phyloP scores from a whole-genome alignment of 441 rosid genomes.

The Aquilaria agallochum region DNA sequence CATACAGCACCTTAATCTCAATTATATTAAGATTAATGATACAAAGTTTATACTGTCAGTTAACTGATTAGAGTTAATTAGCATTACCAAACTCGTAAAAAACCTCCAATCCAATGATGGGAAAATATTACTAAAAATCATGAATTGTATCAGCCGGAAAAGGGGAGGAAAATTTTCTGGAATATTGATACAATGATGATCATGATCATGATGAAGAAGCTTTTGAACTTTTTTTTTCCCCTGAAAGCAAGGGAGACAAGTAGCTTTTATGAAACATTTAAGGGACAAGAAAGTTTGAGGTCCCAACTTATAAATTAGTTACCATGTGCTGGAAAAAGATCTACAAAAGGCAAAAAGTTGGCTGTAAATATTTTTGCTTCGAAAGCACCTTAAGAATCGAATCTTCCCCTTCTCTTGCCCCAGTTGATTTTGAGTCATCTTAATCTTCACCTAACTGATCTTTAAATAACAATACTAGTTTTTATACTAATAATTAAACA shows the following conservation, averaged over 20 bases:
- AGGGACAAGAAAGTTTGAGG: constrained; percentile 6
- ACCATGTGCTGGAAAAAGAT: not conserved
- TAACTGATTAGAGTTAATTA: not conserved
- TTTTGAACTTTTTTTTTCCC: constrained; percentile 10
- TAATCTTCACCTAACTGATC: not conserved
- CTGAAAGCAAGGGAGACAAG: constrained; percentile 6
- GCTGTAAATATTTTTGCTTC: constrained; percentile 12
- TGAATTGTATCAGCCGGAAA: not conserved
- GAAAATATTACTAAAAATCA: not conserved
- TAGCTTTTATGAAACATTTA: not conserved
- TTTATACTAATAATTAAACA: no score
- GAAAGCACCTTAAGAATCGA: constrained; percentile 19
- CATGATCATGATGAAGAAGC: constrained; percentile 1
- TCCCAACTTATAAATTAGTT: constrained; percentile 3
- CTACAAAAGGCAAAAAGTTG: constrained; percentile 12
- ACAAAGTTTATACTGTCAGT: not conserved
- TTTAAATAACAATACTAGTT: not conserved
- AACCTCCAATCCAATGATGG: not conserved
- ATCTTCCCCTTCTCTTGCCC: not conserved
- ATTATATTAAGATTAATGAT: no score
- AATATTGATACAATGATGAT: not conserved
- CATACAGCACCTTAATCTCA: no score
- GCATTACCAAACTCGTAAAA: not conserved
- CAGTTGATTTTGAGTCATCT: no score
- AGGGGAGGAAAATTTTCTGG: not conserved